Base-by-base conservation (phyloP, 1,284 basidiomycete genomes). In the Cutaneotrichosporon sp. region DNA sequence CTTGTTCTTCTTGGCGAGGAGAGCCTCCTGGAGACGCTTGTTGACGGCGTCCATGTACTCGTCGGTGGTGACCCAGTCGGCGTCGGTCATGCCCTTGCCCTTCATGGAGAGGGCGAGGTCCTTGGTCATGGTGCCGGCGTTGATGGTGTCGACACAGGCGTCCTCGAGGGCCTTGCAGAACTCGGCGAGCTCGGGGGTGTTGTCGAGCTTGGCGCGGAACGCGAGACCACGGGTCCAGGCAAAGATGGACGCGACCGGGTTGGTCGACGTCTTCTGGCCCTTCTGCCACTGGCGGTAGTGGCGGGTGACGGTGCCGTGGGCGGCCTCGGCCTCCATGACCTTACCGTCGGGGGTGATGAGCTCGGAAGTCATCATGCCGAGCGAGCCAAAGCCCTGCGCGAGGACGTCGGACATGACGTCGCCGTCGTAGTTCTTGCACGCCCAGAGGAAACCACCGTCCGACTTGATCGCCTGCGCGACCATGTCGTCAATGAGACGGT, bases 321-420 rank as follows among this genome's bases (percentile, higher is more conserved):
- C 92, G 49, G 92, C 92, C 77, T 97, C 93, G 59, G 85, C 84
- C 77, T 93, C 90, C 72, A 97, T 86, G 52, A 89, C 82, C 69
- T 85, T 79, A 37, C 96, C 94, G 67, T 96, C 93, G 38, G 96
- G 94, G 4, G 96, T 97, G 74, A 98, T 84, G 49, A 97, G 83
- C 76, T 97, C 94, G 40, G 84, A 87, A 23, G 93, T 97, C 94
- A 98, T 98, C 90, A 97, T 92, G 33, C 93, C 92, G 49, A 97
- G 79, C 58, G 82, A 92, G 49, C 93, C 94, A 70, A 93, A 82
- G 54, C 81, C 81, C 78, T 96, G 92, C 1, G 90, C 91, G 56
- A 93, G 85, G 68, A 93, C 90, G 70, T 93, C 90, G 54, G 74
- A 74, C 71, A 79, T 79, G 52, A 97, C 90, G 72, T 96, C 92